Base-by-base conservation (phyloP, 495 filamentous ascomycete species). In the Corynascus novoguineensis region DNA sequence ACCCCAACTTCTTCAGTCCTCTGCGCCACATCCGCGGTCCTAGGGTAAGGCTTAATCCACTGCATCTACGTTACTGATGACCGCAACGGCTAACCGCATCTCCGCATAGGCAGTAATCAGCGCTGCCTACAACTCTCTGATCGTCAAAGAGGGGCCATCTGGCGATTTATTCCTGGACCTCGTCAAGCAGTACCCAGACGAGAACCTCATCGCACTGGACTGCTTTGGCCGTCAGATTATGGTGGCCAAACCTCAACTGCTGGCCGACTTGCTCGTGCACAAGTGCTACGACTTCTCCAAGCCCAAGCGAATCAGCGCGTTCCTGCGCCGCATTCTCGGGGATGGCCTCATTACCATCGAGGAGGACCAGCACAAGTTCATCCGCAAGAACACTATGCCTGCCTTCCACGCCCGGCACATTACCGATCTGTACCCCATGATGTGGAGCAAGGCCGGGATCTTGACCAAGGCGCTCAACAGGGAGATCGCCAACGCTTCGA, bases 371-470 rank as follows among this genome's bases (percentile, higher is more conserved):
- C 89, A 95, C 63, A 90, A 84, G 75, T 80, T 78, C 50, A 88
- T 93, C 74, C 79, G 90, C 24, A 89, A 86, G 63, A 83, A 85
- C 49, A 77, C 95, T 6, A 81, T 86, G 77, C 90, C 89, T 3
- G 90, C 90, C 0, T 97, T 96, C 64, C 75, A 85, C 6, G 92
- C 85, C 64, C 79, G 88, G n/a, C 90, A 95, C 62, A 73, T 95
- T 64, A 92, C 92, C 64, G 82, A 92, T 50, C 77, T 95, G 1
- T 92, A 92, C 50, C 85, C 90, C 0, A 67, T 84, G 7, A 95
- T 96, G 72, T 95, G 89, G 89, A 50, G 63, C 29, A 95, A 92
- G 69, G 68, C 73, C 12, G 60, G 68, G 15, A 69, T 74, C n/a
- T 28, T 61, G 31, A 50, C 27, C n/a, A 17, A 46, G 4, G 42